These are phyloP conservation scores for Isatis tinctoria DNA, from an alignment of 345 rosid genomes.

Conservation along the genomic window DNA sequence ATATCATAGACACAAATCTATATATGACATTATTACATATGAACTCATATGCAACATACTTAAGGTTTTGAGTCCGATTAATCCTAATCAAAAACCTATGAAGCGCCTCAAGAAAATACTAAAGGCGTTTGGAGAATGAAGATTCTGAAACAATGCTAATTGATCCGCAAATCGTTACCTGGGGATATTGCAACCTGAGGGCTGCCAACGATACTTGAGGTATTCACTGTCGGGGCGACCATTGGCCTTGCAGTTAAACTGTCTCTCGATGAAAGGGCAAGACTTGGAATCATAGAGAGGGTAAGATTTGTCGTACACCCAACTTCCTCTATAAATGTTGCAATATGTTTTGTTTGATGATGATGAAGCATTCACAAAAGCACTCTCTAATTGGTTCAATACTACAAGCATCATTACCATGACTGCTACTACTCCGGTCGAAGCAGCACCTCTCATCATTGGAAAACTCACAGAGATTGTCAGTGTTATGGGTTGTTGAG, in stretches of 20 bases:
- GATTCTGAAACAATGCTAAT: background rate
- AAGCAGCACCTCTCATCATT: slow-evolving; percentile 30
- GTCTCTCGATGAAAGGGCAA: slow-evolving; percentile 50
- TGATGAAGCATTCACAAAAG: slow-evolving; percentile 8
- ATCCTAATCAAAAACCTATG: background rate
- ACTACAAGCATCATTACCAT: slow-evolving; percentile 20
- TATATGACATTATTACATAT: too few species aligned
- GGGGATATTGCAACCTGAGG: slow-evolving; percentile 43
- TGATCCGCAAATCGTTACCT: slow-evolving; percentile 34
- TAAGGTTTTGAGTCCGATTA: background rate
- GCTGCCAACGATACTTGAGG: slow-evolving; percentile 71
- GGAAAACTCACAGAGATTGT: slow-evolving; percentile 4
- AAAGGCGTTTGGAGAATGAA: background rate
- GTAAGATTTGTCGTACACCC: slow-evolving; percentile 57
- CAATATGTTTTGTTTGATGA: slow-evolving; percentile 11
- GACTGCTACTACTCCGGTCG: slow-evolving; percentile 8
- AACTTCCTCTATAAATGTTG: slow-evolving; percentile 46
- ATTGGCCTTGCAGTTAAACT: slow-evolving; percentile 51
- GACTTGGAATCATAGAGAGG: slow-evolving; percentile 42
- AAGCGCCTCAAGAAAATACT: background rate
- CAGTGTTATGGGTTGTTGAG: slow-evolving; percentile 27
- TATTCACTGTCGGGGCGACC: slow-evolving; percentile 57
- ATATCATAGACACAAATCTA: background rate
- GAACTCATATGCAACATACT: background rate
- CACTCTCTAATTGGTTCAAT: slow-evolving; percentile 22